Evolutionary conservation across 2,329 filamentous ascomycete species (phyloP).

Genomic region (Colletotrichum agaves): DNA sequence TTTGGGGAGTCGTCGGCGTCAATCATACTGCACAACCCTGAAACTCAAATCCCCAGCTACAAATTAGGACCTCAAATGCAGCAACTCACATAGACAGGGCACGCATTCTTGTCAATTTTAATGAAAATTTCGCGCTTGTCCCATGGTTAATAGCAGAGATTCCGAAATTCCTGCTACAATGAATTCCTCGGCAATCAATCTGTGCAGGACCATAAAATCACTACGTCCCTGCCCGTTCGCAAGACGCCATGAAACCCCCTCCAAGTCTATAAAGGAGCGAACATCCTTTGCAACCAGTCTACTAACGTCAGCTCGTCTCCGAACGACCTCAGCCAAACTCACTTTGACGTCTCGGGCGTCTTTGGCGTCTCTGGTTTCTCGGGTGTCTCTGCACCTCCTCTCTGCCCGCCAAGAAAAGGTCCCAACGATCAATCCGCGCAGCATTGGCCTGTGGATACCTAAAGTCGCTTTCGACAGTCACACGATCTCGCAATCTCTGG

Average conservation of each 20-base stretch:
- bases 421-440: constrained; percentile 4
- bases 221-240: too few relatives aligned
- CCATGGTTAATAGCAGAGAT: too few relatives aligned
- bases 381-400: neutral
- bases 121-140: too few relatives aligned
- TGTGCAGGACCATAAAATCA: too few relatives aligned
- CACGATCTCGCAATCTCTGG: neutral
- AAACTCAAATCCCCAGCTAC: too few relatives aligned
- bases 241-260: too few relatives aligned
- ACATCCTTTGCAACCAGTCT: neutral
- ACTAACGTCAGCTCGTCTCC: neutral
- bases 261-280: neutral
- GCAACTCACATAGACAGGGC: too few relatives aligned
- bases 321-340: neutral
- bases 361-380: neutral
- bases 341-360: neutral
- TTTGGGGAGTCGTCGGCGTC: neutral
- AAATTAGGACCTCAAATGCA: too few relatives aligned
- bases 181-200: too few relatives aligned
- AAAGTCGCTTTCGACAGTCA: constrained; percentile 2
- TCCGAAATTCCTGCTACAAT: too few relatives aligned
- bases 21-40: neutral
- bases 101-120: too few relatives aligned
- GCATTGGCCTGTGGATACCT: constrained; percentile 7
- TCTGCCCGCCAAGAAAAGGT: neutral